Evolutionary conservation across 169 alveolate genomes (phyloP).

Genomic region (Eimeria praecox): DNA sequence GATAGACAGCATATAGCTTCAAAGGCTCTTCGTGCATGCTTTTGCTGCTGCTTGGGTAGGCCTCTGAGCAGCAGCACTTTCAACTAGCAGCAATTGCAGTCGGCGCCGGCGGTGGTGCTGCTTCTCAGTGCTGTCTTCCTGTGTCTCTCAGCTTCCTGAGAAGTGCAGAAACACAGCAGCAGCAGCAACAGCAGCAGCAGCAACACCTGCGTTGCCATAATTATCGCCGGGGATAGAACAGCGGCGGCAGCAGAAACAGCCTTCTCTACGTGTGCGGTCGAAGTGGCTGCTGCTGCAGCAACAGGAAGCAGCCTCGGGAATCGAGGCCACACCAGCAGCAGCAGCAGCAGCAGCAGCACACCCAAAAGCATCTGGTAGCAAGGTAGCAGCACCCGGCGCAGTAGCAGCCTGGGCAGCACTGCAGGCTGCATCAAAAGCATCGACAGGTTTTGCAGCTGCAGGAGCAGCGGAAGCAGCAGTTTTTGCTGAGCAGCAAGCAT

Average conservation of each 20-base stretch:
- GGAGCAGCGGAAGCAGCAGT: constrained; percentile 11
- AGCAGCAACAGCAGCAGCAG: neutral
- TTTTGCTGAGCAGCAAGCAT: neutral
- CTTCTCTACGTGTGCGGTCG: neutral
- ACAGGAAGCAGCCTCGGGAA: constrained; percentile 12
- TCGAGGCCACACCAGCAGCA: neutral
- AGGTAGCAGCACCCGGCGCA: constrained; percentile 23
- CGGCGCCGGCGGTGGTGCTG: too few relatives aligned
- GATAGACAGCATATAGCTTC: neutral
- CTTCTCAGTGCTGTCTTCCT: too few relatives aligned
- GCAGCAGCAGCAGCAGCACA: constrained; percentile 11
- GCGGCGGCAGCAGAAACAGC: constrained; percentile 2
- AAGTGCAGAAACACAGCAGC: too few relatives aligned
- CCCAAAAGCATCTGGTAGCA: neutral
- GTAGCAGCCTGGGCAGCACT: neutral
- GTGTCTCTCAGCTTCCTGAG: too few relatives aligned
- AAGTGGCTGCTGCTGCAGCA: neutral
- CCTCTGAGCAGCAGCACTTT: too few relatives aligned
- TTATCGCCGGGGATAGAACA: neutral
- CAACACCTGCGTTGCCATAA: neutral
- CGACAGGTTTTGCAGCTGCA: constrained; percentile 18
- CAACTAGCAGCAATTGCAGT: too few relatives aligned
- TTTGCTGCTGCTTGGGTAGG: neutral
- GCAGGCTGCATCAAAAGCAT: neutral
- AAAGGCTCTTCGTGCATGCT: neutral